Base-by-base conservation (phyloP, 129 eudicot genomes). In the Pulicaria dysenterica region DNA sequence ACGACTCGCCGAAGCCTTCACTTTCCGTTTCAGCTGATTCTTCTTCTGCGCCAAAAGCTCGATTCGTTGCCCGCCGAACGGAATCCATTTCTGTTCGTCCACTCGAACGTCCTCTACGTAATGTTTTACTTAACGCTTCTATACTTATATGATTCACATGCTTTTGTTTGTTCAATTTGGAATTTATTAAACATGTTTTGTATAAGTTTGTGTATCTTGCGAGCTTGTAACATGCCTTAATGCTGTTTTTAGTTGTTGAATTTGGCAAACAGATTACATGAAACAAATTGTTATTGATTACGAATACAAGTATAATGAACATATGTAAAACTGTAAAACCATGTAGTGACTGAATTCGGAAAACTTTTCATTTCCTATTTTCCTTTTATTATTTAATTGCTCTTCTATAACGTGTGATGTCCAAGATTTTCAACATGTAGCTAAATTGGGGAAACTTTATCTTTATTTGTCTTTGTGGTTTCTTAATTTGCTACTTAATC, bases 41-140 rank as follows among this genome's bases (percentile, higher is more conserved):
- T 4, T 84, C 85, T 44, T 79, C 86, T 51, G 79, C 87, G 3
- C 86, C 87, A 5, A 89, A 87, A 80, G 95, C 96, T 70, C 91
- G 91, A 50, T 83, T 89, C 48, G 84, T 92, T 8, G 95, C 95
- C 24, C 86, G 96, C 2, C 83, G 96, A 65, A 80, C 76, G 36
- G 91, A 89, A 66, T 81, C 95, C 43, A 45, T 83, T 39, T 61
- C 91, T 12, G 96, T 92, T 63, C 91, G 79, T 31, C 98, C 83
- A 62, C 91, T 83, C 54, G 74, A 78, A 65, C 87, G 94, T 12
- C 96, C 97, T 48, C 74, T 92, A 16, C 62, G 97, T 91, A 86
- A 81, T 37, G 60, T 54, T 60, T 44, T 8, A n/a, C 9, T 7
- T 7, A 5, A 31, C 12, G 56, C 58, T 64, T 38, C 4, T 43